Base-by-base conservation (phyloP, 306 rosid species). In the Hylodesmum podocarpum region DNA sequence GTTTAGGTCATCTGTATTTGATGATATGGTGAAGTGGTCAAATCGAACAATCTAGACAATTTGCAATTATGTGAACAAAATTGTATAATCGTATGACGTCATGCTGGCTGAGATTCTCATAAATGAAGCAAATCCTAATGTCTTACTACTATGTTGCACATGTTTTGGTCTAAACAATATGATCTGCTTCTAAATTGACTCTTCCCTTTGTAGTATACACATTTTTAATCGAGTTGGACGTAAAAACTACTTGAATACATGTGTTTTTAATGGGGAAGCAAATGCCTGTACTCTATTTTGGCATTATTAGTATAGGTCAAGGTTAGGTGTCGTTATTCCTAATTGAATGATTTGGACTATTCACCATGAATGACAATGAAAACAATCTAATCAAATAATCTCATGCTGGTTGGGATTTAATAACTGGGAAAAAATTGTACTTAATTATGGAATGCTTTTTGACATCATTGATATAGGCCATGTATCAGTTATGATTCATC, bases 1-100 rank as follows among this genome's bases (percentile, higher is more conserved):
- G 9, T 51, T 19, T 47, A 39, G 57, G 73, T 47, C 28, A 28
- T 16, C 4, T 46, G 18, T 50, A n/a, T 46, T n/a, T 41, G 50
- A 34, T 51, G 22, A 62, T 40, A 25, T 15, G 28, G 22, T 6
- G 0, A 79, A 62, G 44, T 37, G 37, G 43, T 72, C 53, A 21
- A 39, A 29, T 62, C 36, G 53, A 24, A 44, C 1, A 39, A 4
- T 64, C 47, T 62, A 72, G 50, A 64, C 22, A 59, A 44, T 44
- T 69, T 16, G 15, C 54, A 58, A 34, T 12, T 54, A 49, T 43
- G 44, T 47, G 72, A 70, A 78, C 41, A 70, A 59, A 61, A 46
- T 68, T 34, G 24, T 29, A 50, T 59, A 33, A 78, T 59, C 44
- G 46, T 18, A 46, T 76, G n/a, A 19, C 31, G 34, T 53, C 16